A percentile compares a stretch with the other conserved stretches of the same genome.
These are phyloP conservation scores for Cystobasidium sp. DNA, from an alignment of 1,284 basidiomycete genomes.

Conservation along the genomic window DNA sequence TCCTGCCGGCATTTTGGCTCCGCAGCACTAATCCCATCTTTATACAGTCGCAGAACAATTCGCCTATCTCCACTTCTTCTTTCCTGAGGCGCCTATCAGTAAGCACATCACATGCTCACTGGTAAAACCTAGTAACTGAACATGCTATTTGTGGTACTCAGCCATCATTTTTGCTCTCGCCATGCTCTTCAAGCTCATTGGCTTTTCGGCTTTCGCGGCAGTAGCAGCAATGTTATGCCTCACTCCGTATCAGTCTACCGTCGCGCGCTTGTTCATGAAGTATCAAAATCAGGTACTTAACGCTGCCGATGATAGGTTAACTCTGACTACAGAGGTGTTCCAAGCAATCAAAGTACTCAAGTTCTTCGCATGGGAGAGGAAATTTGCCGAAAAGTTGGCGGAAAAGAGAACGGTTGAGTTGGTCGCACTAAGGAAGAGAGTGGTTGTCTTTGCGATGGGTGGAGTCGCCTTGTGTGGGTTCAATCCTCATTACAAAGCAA, in stretches of 20 bases:
- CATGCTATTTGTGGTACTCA: background rate
- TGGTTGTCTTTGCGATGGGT: slow-evolving; percentile 60
- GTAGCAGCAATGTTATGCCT: slow-evolving; percentile 58
- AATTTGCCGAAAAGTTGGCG: slow-evolving; percentile 61
- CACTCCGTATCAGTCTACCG: slow-evolving; percentile 57
- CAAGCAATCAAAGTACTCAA: slow-evolving; percentile 61
- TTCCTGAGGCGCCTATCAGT: slow-evolving; percentile 57
- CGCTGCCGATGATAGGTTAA: slow-evolving; percentile 63
- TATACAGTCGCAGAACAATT: slow-evolving; percentile 47
- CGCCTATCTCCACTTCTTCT: slow-evolving; percentile 58
- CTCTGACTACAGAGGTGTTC: slow-evolving; percentile 63
- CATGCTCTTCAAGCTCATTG: slow-evolving; percentile 60
- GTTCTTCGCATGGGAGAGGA: slow-evolving; percentile 61
- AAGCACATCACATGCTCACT: no score
- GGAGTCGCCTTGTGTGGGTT: slow-evolving; percentile 60
- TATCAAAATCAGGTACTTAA: slow-evolving; percentile 60
- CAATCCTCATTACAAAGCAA: slow-evolving; percentile 48
- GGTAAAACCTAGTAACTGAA: no score
- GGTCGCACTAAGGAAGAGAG: slow-evolving; percentile 58
- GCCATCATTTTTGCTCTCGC: slow-evolving; percentile 59
- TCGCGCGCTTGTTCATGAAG: slow-evolving; percentile 59
- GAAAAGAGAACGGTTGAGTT: slow-evolving; percentile 60
- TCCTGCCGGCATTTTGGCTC: slow-evolving; percentile 4
- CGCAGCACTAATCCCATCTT: background rate
- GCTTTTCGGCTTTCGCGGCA: slow-evolving; percentile 60